Evolutionary conservation across 2,329 filamentous ascomycete species (phyloP), one percentile per base, ranked within the genome.

Genomic region (Stachybotrys chartarum): DNA sequence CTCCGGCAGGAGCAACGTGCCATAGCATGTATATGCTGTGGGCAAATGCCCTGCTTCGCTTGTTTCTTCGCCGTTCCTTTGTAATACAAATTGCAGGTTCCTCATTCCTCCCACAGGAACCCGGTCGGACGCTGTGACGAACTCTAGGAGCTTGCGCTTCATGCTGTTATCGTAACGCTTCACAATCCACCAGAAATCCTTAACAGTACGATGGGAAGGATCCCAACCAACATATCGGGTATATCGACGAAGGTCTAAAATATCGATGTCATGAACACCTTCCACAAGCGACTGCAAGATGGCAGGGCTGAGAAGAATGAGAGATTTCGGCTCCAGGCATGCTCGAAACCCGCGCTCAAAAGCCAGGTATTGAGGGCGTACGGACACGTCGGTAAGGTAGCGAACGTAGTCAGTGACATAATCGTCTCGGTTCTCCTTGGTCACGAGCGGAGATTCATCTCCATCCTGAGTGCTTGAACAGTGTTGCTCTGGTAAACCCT

Each of bases 21-120:
- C 91, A 73, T 96, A 97, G 71, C 94, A 99, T 0, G 94, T 99
- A 65, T 91, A 87, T 58, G 90, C 93, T 6, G 88, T 96, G 4
- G 94, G 94, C 63, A 99, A 65, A 59, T 82, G 80, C 0, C 79
- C 80, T 3, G 68, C 66, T 1, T 75, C 74, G 2, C 73, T 77
- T 7, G 78, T 74, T 60, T 82, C 87, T 54, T 85, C 78, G 16
- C 89, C 85, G 66, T 91, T 91, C 64, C 82, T 85, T 70, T 93
- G 88, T 48, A 99, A 80, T 14, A 90, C 83, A 70, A 97, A 97
- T 64, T 88, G 85, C 50, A 97, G 75, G 63, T 88, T 91, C 59
- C 83, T 81, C 66, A 92, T 84, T 3, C 94, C 94, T 18, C 90
- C 91, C 0, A 96, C 89, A 0, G 94, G 94, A 2, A 97, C 83